These are phyloP conservation scores for Penicillium italicum DNA, from an alignment of 2,329 filamentous ascomycete species.

Conservation along the genomic window DNA sequence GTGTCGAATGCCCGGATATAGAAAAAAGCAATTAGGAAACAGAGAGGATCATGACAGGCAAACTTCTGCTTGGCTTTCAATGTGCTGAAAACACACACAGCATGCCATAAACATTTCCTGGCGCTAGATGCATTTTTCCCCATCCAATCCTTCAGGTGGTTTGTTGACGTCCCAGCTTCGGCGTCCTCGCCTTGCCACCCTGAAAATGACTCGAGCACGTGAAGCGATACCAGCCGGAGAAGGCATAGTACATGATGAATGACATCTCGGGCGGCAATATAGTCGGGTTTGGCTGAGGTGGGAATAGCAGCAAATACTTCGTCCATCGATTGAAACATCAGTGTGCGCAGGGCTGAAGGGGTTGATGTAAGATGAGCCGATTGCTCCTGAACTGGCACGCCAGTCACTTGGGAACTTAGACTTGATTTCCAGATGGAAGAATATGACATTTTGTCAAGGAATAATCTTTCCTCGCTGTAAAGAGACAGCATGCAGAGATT, in stretches of 20 bases:
- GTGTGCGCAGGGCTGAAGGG: neutral
- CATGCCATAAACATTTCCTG: conserved; percentile 2
- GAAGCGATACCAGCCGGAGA: neutral
- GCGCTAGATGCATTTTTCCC: neutral
- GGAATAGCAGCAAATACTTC: neutral
- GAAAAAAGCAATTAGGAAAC: neutral
- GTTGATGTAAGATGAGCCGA: neutral
- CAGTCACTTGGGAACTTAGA: neutral
- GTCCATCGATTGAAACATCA: neutral
- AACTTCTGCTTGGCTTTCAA: neutral
- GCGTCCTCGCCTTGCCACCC: neutral
- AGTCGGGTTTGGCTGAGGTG: neutral
- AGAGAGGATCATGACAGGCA: neutral
- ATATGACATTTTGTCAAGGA: conserved; percentile 3
- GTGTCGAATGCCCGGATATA: conserved; percentile 2
- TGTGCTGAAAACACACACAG: conserved; percentile 1
- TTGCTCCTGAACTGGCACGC: neutral
- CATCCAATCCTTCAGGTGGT: neutral
- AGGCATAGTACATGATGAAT: neutral
- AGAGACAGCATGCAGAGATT: conserved; percentile 1
- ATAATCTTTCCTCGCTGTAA: conserved; percentile 1
- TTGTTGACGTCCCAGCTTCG: neutral
- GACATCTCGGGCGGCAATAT: neutral
- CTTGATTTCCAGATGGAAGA: neutral
- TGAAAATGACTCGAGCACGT: neutral